phyloP scores from a whole-genome alignment of 2,329 filamentous ascomycete species.

The Lasiodiplodia gonubiensis region DNA sequence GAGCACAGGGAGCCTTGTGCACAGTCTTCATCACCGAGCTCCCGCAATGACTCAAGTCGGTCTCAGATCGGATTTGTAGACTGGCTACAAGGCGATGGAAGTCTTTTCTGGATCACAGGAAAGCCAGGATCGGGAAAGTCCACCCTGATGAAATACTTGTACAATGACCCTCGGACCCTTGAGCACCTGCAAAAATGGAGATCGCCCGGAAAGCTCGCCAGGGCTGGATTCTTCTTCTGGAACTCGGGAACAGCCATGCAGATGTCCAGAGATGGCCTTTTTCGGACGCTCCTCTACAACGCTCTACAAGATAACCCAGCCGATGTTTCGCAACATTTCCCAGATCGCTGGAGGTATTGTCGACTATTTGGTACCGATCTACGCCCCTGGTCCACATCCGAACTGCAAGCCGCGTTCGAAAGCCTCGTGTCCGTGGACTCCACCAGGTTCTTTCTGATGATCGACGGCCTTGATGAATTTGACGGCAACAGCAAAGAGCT shows the following conservation, averaged over 20 bases:
- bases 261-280: conserved; percentile 11
- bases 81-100: conserved; percentile 30
- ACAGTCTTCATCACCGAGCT: too few species aligned
- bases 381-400: neutral
- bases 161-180: conserved; percentile 20
- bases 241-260: conserved; percentile 24
- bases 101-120: conserved; percentile 46
- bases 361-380: neutral
- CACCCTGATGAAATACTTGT: conserved; percentile 48
- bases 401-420: conserved; percentile 7
- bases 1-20: too few species aligned
- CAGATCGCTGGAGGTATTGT: neutral
- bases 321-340: neutral
- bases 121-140: conserved; percentile 57
- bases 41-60: neutral
- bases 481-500: conserved; percentile 1
- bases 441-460: conserved; percentile 11
- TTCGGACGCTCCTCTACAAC: conserved; percentile 18
- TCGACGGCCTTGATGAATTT: conserved; percentile 29
- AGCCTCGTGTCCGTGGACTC: neutral
- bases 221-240: conserved; percentile 26
- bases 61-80: conserved; percentile 25
- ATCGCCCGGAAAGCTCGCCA: neutral
- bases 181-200: conserved; percentile 16
- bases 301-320: neutral